Conservation (phyloP, 371 early-diverging fungal species). For the Lichtheimia hyalospora region DNA sequence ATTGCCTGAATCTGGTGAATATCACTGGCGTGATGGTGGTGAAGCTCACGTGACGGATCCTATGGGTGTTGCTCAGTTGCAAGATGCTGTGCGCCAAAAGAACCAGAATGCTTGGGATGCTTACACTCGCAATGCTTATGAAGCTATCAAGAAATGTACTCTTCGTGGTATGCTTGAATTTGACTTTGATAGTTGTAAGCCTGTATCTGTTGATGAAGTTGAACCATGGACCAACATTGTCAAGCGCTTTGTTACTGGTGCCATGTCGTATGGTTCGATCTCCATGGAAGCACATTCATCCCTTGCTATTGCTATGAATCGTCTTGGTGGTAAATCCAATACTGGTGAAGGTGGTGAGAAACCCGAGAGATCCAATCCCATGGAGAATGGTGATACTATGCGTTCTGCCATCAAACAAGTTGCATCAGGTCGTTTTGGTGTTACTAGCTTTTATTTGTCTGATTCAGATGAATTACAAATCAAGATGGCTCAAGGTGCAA, state of each 20-base stretch:
- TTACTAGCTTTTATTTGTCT: constrained; percentile 89
- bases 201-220: constrained; percentile 91
- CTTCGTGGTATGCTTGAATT: constrained; percentile 95
- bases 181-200: constrained; percentile 64
- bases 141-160: constrained; percentile 89
- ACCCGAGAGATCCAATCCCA: constrained; percentile 71
- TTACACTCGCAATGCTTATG: constrained; percentile 78
- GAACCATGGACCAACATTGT: constrained; percentile 96
- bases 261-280: constrained; percentile 98
- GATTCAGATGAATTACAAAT: constrained; percentile 96
- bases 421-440: constrained; percentile 97
- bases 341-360: constrained; percentile 99
- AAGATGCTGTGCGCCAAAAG: constrained; percentile 94
- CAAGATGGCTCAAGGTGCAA: constrained; percentile 99
- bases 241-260: constrained; percentile 96
- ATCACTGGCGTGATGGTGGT: constrained; percentile 95
- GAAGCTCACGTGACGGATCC: constrained; percentile 93
- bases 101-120: constrained; percentile 83
- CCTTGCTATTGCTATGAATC: constrained; percentile 94
- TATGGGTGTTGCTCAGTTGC: constrained; percentile 81
- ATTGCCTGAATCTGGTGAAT: constrained; percentile 93
- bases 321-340: constrained; percentile 93
- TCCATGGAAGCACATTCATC: constrained; percentile 93
- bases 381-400: constrained; percentile 73
- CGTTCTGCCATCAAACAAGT: constrained; percentile 98